These are phyloP conservation scores for Lactarius pseudohatsudake DNA, from an alignment of 768 basidiomycete species.

Conservation along the genomic window DNA sequence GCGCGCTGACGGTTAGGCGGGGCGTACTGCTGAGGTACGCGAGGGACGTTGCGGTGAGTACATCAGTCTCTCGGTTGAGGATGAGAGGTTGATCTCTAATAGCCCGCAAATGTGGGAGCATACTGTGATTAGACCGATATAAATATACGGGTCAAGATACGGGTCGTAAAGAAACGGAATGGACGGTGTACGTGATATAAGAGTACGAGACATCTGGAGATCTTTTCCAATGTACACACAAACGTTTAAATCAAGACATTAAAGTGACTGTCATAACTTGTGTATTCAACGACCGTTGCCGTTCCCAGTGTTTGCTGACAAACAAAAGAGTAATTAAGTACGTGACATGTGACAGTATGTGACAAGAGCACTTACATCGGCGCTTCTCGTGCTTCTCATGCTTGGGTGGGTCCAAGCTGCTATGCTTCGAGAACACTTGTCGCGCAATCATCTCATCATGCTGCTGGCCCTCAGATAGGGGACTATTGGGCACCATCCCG, in stretches of 20 bases:
- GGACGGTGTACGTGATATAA: not conserved
- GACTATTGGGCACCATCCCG: constrained; percentile 15
- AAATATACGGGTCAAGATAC: not conserved
- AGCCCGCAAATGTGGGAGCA: constrained; percentile 83
- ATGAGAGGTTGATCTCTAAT: constrained; percentile 20
- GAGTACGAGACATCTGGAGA: not conserved
- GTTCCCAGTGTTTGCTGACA: constrained; percentile 14
- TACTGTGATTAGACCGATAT: constrained; percentile 61
- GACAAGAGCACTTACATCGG: constrained; percentile 14
- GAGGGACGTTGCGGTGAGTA: constrained; percentile 78
- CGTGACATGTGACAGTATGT: not conserved
- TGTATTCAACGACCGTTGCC: not conserved
- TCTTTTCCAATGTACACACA: not conserved
- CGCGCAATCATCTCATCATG: constrained; percentile 23
- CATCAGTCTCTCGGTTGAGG: constrained; percentile 10
- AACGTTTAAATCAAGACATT: not conserved
- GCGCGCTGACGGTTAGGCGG: constrained; percentile 63
- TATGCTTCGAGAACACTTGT: constrained; percentile 22
- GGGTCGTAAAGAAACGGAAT: not conserved
- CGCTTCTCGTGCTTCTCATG: constrained; percentile 10
- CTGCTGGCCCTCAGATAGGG: not conserved
- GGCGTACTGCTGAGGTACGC: constrained; percentile 81
- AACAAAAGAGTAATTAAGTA: not conserved
- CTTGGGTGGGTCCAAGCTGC: constrained; percentile 17
- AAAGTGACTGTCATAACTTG: not conserved